phyloP scores from a whole-genome alignment of 2,329 filamentous ascomycete genomes.

The Didymella glomerata region DNA sequence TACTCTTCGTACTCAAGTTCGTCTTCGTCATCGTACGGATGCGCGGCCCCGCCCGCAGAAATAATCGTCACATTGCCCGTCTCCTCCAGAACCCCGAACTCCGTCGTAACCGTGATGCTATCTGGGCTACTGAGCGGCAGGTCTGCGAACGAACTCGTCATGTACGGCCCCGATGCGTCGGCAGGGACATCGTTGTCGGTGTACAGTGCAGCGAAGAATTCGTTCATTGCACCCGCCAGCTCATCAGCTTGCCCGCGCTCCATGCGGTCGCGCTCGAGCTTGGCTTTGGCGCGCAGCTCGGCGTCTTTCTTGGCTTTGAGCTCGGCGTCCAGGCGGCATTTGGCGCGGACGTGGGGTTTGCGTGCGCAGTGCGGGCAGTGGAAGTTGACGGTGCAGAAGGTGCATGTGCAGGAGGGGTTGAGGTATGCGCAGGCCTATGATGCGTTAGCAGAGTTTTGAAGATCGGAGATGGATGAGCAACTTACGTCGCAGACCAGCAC shows the following conservation, averaged over 20 bases:
- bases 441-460: not conserved
- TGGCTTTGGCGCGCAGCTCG: slow-evolving; percentile 40
- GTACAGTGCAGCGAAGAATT: slow-evolving; percentile 45
- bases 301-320: slow-evolving; percentile 42
- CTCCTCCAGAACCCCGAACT: slow-evolving; percentile 47
- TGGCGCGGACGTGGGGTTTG: slow-evolving; percentile 45
- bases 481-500: slow-evolving; percentile 55
- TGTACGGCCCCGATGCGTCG: slow-evolving; percentile 13
- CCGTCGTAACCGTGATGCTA: slow-evolving; percentile 47
- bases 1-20: slow-evolving; percentile 15
- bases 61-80: slow-evolving; percentile 43
- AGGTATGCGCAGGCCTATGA: slow-evolving; percentile 33
- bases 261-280: slow-evolving; percentile 44
- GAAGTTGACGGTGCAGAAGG: slow-evolving; percentile 51
- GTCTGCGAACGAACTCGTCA: slow-evolving; percentile 9
- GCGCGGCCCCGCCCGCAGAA: slow-evolving; percentile 31
- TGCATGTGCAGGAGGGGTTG: slow-evolving; percentile 49
- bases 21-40: slow-evolving; percentile 19
- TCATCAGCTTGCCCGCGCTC: slow-evolving; percentile 48
- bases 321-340: slow-evolving; percentile 51
- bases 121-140: slow-evolving; percentile 42
- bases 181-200: slow-evolving; percentile 9
- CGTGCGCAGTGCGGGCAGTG: slow-evolving; percentile 51
- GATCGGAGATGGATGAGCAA: slow-evolving; percentile 7
- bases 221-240: slow-evolving; percentile 46